Conservation (phyloP, 441 rosid genomes). For the Jatropha podagrica region DNA sequence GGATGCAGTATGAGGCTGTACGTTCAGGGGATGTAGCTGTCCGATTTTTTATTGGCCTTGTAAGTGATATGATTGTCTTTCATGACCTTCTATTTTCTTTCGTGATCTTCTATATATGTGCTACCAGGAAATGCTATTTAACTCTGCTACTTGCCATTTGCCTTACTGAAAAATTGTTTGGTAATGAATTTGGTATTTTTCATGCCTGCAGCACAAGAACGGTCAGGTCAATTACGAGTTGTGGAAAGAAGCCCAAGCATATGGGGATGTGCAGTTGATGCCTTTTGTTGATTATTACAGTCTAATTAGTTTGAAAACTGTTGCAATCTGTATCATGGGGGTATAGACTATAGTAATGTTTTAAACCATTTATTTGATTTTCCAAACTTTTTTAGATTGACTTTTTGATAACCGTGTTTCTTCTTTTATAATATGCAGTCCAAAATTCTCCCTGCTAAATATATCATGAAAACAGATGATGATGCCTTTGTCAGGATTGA, state of each 20-base stretch:
- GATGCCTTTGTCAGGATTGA: slow-evolving; percentile 89
- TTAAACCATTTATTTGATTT: not conserved
- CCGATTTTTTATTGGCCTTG: slow-evolving; percentile 87
- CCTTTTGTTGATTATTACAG: slow-evolving; percentile 92
- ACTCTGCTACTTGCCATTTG: not conserved
- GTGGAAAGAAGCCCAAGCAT: slow-evolving; percentile 89
- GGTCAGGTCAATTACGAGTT: slow-evolving; percentile 69
- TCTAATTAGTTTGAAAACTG: slow-evolving; percentile 76
- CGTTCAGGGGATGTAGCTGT: slow-evolving; percentile 82
- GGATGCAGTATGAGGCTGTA: slow-evolving; percentile 85
- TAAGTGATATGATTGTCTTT: slow-evolving; percentile 38
- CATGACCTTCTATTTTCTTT: not conserved
- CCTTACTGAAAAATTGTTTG: slow-evolving; percentile 11
- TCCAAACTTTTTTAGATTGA: not conserved
- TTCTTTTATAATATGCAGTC: slow-evolving; percentile 49
- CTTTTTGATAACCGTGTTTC: not conserved
- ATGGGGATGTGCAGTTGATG: slow-evolving; percentile 85
- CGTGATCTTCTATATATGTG: not conserved
- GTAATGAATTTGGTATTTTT: slow-evolving; percentile 19
- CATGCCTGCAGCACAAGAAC: slow-evolving; percentile 59
- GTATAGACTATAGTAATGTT: slow-evolving; percentile 35
- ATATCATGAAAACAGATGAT: slow-evolving; percentile 91
- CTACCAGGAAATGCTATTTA: not conserved
- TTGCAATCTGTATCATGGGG: slow-evolving; percentile 87
- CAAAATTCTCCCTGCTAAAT: slow-evolving; percentile 71